These are phyloP conservation scores for Astragalus membranaceus DNA, from an alignment of 306 rosid species.

Conservation along the genomic window DNA sequence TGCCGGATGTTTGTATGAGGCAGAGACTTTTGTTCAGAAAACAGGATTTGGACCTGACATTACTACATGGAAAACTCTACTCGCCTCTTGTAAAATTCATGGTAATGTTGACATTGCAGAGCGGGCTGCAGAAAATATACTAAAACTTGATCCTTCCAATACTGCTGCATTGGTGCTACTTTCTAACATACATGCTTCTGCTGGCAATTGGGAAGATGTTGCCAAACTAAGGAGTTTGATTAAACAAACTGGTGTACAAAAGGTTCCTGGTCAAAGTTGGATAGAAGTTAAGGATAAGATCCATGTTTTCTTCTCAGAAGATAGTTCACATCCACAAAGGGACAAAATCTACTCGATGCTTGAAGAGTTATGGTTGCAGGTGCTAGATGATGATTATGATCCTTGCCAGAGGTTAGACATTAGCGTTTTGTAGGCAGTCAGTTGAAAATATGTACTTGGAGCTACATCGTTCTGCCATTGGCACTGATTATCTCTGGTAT, in stretches of 20 bases:
- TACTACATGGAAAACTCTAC: constrained; percentile 65
- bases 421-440: constrained; percentile 3
- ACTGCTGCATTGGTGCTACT: constrained; percentile 68
- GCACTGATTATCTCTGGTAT: background rate
- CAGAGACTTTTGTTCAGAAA: constrained; percentile 49
- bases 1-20: constrained; percentile 60
- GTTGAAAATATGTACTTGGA: background rate
- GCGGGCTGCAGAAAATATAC: constrained; percentile 58
- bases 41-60: constrained; percentile 51
- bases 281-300: constrained; percentile 48
- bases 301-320: constrained; percentile 63
- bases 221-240: constrained; percentile 51
- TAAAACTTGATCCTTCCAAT: constrained; percentile 55
- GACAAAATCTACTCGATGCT: constrained; percentile 41
- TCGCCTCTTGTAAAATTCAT: constrained; percentile 59
- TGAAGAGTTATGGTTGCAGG: constrained; percentile 59
- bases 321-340: constrained; percentile 57
- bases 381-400: constrained; percentile 52
- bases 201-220: constrained; percentile 56
- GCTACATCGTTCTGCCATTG: background rate
- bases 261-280: constrained; percentile 67
- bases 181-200: constrained; percentile 56
- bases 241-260: constrained; percentile 49
- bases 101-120: constrained; percentile 60
- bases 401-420: constrained; percentile 28